phyloP scores from a whole-genome alignment of 2,329 filamentous ascomycete species.

The Colletotrichum eremochloae region DNA sequence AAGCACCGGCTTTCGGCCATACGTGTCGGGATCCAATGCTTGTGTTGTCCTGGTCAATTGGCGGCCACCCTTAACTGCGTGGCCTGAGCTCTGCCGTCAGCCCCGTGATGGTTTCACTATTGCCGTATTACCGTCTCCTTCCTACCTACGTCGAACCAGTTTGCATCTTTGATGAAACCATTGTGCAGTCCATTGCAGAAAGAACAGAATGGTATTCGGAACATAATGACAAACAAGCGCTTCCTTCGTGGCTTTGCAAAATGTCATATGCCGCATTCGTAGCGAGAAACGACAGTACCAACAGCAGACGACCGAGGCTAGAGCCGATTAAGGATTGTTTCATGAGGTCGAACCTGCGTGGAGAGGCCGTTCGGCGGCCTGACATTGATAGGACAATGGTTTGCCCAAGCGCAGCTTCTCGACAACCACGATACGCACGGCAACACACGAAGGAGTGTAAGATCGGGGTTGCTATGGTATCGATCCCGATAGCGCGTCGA shows the following conservation, averaged over 20 bases:
- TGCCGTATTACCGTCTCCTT: neutral
- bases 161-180: slow-evolving; percentile 2
- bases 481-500: neutral
- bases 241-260: slow-evolving; percentile 5
- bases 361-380: neutral
- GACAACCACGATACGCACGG: neutral
- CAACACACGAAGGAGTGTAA: neutral
- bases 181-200: slow-evolving; percentile 18
- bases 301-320: slow-evolving; percentile 12
- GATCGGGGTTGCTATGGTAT: neutral
- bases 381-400: neutral
- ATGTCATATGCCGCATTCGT: slow-evolving; percentile 20
- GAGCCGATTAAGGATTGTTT: slow-evolving; percentile 27
- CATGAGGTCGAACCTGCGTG: neutral
- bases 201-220: slow-evolving; percentile 4
- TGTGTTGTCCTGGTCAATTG: neutral
- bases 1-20: neutral
- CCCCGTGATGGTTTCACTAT: neutral
- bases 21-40: neutral
- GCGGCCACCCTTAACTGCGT: neutral
- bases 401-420: neutral
- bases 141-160: neutral
- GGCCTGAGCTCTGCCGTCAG: neutral
- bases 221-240: slow-evolving; percentile 26
- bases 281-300: slow-evolving; percentile 4